These are phyloP conservation scores for Ceratobasidium sp. DNA, from an alignment of 1,284 basidiomycete genomes.

Conservation along the genomic window DNA sequence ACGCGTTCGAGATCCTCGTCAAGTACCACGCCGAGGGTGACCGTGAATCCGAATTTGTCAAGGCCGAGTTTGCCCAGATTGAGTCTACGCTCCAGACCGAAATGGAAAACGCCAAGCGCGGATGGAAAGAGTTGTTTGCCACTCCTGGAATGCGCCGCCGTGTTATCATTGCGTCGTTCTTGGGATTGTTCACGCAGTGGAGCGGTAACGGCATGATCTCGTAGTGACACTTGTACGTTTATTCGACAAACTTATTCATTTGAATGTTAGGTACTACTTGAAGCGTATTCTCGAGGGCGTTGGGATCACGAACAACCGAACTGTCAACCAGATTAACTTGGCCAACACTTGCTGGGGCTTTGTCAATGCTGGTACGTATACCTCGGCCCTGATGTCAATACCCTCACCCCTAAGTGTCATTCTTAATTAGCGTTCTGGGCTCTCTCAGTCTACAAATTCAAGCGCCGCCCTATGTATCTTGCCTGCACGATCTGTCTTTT, in stretches of 20 bases:
- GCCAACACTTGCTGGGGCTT: conserved; percentile 63
- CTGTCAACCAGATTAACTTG: conserved; percentile 63
- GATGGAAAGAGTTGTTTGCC: conserved; percentile 56
- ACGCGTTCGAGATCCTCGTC: conserved; percentile 58
- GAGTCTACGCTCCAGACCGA: conserved; percentile 60
- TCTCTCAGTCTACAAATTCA: conserved; percentile 58
- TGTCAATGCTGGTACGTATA: conserved; percentile 55
- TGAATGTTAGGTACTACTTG: conserved; percentile 55
- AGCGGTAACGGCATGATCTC: conserved; percentile 63
- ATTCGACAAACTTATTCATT: background rate
- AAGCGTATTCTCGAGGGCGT: conserved; percentile 57
- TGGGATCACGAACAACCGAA: conserved; percentile 56
- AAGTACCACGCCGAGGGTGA: conserved; percentile 63
- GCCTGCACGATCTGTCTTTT: conserved; percentile 59
- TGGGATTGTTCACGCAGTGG: conserved; percentile 62
- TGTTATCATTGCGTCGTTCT: conserved; percentile 55
- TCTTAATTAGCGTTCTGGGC: conserved; percentile 51
- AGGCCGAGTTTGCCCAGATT: conserved; percentile 63
- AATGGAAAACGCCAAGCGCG: conserved; percentile 54
- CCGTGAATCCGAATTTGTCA: conserved; percentile 55
- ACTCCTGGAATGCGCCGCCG: conserved; percentile 61
- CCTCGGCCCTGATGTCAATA: background rate
- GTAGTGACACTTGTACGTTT: conserved; percentile 48
- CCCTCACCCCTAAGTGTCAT: background rate
- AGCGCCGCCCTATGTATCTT: conserved; percentile 60